A percentile compares a stretch with the other conserved stretches of the same genome.
These are phyloP conservation scores for Aristolochia californica DNA, from an alignment of 164 flowering plant species.

Conservation along the genomic window DNA sequence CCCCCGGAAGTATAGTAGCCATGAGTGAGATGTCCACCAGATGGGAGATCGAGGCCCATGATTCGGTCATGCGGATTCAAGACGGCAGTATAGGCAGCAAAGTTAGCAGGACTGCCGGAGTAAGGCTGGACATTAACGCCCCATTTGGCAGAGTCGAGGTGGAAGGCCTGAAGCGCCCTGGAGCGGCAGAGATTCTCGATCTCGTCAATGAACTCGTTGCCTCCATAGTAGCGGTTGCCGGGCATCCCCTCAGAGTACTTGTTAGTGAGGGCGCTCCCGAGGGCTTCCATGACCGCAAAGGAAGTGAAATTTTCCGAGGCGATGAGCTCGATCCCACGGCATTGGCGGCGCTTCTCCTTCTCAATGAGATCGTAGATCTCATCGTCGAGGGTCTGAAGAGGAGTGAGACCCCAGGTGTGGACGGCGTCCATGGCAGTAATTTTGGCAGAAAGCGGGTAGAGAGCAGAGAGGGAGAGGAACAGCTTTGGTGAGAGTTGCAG, in stretches of 20 bases:
- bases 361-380: constrained; percentile 95
- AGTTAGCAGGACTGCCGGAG: constrained; percentile 91
- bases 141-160: constrained; percentile 61
- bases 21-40: constrained; percentile 94
- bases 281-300: constrained; percentile 92
- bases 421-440: constrained; percentile 67
- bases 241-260: constrained; percentile 99
- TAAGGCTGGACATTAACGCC: constrained; percentile 98
- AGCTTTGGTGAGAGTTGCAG: neutral
- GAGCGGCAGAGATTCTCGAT: constrained; percentile 85
- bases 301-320: constrained; percentile 98
- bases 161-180: constrained; percentile 72
- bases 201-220: constrained; percentile 92
- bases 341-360: constrained; percentile 92
- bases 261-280: constrained; percentile 88
- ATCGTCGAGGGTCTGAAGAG: constrained; percentile 49
- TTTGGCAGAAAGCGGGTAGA: neutral
- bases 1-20: constrained; percentile 94
- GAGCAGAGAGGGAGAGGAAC: neutral
- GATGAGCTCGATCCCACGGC: constrained; percentile 90
- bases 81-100: constrained; percentile 94
- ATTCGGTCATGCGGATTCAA: constrained; percentile 89
- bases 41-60: constrained; percentile 93
- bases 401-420: constrained; percentile 65
- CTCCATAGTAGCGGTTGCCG: constrained; percentile 96